phyloP scores from a whole-genome alignment of 495 filamentous ascomycete species.

The Cairneyella variabilis region DNA sequence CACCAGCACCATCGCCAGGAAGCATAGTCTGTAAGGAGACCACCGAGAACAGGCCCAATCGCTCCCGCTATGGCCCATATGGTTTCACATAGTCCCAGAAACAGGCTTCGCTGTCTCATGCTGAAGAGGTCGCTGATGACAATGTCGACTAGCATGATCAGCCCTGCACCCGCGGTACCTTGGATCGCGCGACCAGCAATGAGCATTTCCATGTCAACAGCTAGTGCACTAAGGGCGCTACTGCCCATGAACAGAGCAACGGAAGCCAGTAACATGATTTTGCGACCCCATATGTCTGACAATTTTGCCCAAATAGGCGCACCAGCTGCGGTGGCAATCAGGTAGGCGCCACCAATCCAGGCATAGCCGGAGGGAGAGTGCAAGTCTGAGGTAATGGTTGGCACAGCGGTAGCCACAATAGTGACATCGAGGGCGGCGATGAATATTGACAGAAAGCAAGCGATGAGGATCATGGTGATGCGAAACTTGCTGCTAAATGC shows the following conservation, averaged over 20 bases:
- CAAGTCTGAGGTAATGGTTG: constrained; percentile 51
- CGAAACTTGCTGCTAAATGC: too few relatives aligned
- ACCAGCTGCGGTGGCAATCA: constrained; percentile 39
- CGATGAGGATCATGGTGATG: too few relatives aligned
- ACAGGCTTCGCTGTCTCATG: constrained; percentile 28
- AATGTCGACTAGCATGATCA: constrained; percentile 70
- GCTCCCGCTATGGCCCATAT: constrained; percentile 67
- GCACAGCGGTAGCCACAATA: constrained; percentile 58
- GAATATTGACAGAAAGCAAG: constrained; percentile 41
- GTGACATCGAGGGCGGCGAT: constrained; percentile 60
- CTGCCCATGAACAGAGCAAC: constrained; percentile 57
- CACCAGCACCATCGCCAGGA: constrained; percentile 34
- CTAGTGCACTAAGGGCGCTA: constrained; percentile 63
- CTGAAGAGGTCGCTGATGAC: constrained; percentile 60
- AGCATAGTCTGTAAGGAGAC: constrained; percentile 54
- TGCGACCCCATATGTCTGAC: constrained; percentile 74
- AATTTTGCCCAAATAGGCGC: constrained; percentile 42
- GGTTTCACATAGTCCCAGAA: constrained; percentile 44
- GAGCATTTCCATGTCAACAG: constrained; percentile 64
- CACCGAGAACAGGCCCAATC: constrained; percentile 67
- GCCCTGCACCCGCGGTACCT: constrained; percentile 69
- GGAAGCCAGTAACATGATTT: constrained; percentile 63
- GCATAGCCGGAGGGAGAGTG: constrained; percentile 56
- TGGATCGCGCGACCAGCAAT: constrained; percentile 69
- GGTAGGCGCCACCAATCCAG: constrained; percentile 66